Base-by-base conservation (phyloP, 192 early-diverging fungal genomes). In the Mortierella claussenii region DNA sequence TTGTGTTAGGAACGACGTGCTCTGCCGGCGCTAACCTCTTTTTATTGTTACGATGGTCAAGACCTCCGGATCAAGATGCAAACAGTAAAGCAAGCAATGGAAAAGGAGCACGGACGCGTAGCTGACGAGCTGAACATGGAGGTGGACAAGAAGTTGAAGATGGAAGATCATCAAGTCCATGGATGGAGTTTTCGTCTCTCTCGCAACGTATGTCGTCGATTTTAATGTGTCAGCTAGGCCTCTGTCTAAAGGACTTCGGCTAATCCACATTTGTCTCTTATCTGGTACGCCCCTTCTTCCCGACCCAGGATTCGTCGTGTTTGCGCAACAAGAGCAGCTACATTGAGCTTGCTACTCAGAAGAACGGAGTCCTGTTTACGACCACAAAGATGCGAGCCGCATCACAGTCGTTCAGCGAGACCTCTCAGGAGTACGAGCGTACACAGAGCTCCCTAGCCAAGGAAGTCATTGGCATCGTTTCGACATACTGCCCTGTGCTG, bases 281-380 rank as follows among this genome's bases (percentile, higher is more conserved):
- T n/a, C n/a, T n/a, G n/a, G n/a, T n/a, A n/a, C n/a, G 24, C 55
- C 17, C 51, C 54, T 13, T 55, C 27, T 37, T 55, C 23, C 7
- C 9, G 37, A 44, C 13, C n/a, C 31, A 89, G 82, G 89, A 97
- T 45, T 85, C 91, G 18, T 57, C 84, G 10, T 83, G 81, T 17
- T 81, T 97, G 37, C 87, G 94, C 13, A 86, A 89, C 47, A 89
- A 91, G 40, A 68, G 76, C 34, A 81, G 83, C 51, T 96, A 90
- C 68, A 92, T 92, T 66, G 96, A 99, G 80, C 85, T 95, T 43
- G 67, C 93, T 10, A 95, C 96, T 17, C 91, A 91, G 52, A 97
- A 96, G 68, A 89, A 91, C 17, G 96, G 97, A 21, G 92, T 94
- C 0, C 81, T 89, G 23, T 97, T 99, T 73, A 94, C 95, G 0